Evolutionary conservation across 371 early-diverging fungal species (phyloP).

Genomic region (Mucor velutinosus): DNA sequence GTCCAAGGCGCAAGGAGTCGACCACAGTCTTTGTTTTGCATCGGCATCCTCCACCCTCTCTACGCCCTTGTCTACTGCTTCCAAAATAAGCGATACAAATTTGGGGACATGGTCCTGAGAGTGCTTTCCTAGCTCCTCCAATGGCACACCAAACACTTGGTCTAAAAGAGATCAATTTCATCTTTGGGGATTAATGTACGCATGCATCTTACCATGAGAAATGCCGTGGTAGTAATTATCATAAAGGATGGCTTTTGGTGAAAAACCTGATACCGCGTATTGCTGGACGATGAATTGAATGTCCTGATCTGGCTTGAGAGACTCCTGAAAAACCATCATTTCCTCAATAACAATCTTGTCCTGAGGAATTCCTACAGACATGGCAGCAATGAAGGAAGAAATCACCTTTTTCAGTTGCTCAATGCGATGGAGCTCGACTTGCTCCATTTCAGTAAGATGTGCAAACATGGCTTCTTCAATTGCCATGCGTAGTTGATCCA

Average conservation of each 20-base stretch:
- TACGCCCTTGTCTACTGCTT: constrained; percentile 34
- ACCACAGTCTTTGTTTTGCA: constrained; percentile 56
- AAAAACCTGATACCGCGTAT: constrained; percentile 71
- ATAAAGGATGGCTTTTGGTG: constrained; percentile 73
- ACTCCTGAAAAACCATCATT: constrained; percentile 71
- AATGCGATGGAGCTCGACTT: constrained; percentile 58
- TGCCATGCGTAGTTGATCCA: constrained; percentile 68
- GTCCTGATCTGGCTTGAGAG: constrained; percentile 74
- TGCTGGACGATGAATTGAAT: constrained; percentile 77
- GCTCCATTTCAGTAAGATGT: constrained; percentile 65
- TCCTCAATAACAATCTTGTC: constrained; percentile 66
- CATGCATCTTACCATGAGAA: constrained; percentile 53
- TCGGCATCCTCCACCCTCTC: constrained; percentile 9
- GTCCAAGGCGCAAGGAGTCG: constrained; percentile 57
- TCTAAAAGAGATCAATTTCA: constrained; percentile 28
- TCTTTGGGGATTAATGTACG: neutral
- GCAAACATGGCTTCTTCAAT: constrained; percentile 72
- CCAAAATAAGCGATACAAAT: constrained; percentile 50
- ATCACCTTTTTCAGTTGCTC: constrained; percentile 54
- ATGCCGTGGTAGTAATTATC: constrained; percentile 67
- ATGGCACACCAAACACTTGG: constrained; percentile 78
- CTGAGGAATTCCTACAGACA: constrained; percentile 57
- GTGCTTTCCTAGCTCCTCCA: constrained; percentile 66
- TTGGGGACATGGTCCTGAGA: constrained; percentile 60
- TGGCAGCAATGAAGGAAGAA: constrained; percentile 60